Evolutionary conservation across 768 basidiomycete genomes (phyloP), one percentile per base, ranked within the genome.

Genomic region (Lactarius vividus): DNA sequence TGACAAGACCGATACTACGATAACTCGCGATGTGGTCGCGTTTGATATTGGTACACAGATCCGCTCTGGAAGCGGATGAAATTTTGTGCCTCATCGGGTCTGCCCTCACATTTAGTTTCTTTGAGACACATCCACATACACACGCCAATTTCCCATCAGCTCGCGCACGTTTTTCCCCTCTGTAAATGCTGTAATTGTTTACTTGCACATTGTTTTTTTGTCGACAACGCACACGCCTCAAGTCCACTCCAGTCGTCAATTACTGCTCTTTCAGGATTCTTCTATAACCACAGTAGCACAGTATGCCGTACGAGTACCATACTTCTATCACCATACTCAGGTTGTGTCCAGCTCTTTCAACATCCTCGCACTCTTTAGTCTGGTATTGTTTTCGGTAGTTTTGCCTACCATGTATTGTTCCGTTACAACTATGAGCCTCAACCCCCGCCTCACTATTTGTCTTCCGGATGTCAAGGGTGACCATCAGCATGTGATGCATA

Each of bases 41-140:
- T 67, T 63, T 59, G 62, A 63, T 52, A 67, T 67, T 31, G 33
- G 61, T 42, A 53, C 66, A 4, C 62, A 67, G 52, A 63, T 67
- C 66, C 66, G 52, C 44, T 67, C 66, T 59, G 66, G 66, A 63
- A 67, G 66, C 28, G 62, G 61, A 63, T 67, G 35, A 67, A 65
- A 29, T 31, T 4, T 59, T 10, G 54, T 33, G n/a, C n/a, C 44
- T 33, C 46, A 6, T 57, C 42, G 61, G 26, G 16, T 57, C 13
- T 49, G 56, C 26, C 39, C 23, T 53, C 59, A 18, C 35, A 40
- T 52, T 62, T 58, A 29, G 61, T 53, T 62, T 39, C 33, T 46
- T 61, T 49, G 35, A 13, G 54, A 57, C 39, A 46, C 64, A 46
- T 33, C n/a, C 33, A 39, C 55, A 57, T 33, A n/a, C 33, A 39